phyloP scores from a whole-genome alignment of 2,329 filamentous ascomycete species.

The Aspergillus bombycis region DNA sequence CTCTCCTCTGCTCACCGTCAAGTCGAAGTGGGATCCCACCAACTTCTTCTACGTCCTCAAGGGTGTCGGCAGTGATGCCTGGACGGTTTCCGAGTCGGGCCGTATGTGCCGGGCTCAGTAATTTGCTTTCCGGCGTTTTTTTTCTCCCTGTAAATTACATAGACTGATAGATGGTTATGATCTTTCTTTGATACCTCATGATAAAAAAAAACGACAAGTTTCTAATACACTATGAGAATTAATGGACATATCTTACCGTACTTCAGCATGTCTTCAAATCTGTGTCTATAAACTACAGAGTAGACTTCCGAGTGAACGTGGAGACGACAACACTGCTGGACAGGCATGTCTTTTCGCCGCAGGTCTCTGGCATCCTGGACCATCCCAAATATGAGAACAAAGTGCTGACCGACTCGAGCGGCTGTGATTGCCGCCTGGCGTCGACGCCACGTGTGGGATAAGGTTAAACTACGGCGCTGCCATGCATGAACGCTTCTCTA shows the following conservation, averaged over 20 bases:
- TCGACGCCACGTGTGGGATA: neutral
- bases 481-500: neutral
- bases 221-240: neutral
- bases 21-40: slow-evolving; percentile 47
- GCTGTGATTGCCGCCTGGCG: neutral
- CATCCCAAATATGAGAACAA: neutral
- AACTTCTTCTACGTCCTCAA: slow-evolving; percentile 46
- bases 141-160: neutral
- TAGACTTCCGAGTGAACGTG: neutral
- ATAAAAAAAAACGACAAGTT: neutral
- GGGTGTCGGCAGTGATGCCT: slow-evolving; percentile 44
- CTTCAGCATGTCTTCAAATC: neutral
- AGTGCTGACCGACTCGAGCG: neutral
- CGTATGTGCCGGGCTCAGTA: slow-evolving; percentile 31
- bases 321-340: no score
- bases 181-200: neutral
- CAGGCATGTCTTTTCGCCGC: neutral
- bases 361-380: neutral
- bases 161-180: neutral
- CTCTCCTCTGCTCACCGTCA: slow-evolving; percentile 37
- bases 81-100: slow-evolving; percentile 31
- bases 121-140: neutral
- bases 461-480: neutral
- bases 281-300: neutral
- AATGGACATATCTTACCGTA: neutral